Evolutionary conservation across 495 filamentous ascomycete species (phyloP).

Genomic region (Penicillium ucsense): DNA sequence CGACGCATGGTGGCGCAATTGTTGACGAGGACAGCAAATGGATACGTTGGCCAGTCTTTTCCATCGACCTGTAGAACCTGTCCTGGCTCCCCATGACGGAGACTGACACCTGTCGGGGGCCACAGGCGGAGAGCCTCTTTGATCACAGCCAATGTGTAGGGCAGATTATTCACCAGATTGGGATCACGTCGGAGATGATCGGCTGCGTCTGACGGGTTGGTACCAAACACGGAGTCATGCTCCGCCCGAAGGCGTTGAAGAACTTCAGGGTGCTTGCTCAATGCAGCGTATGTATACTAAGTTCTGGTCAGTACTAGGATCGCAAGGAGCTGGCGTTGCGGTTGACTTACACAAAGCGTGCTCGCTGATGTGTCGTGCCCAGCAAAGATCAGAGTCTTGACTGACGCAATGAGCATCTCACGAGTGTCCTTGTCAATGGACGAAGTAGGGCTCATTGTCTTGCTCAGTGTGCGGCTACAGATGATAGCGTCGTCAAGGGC

Average conservation of each 20-base stretch:
- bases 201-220: not conserved
- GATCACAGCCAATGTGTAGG: not conserved
- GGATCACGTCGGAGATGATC: not conserved
- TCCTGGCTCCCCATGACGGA: not conserved
- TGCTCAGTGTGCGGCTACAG: too few species aligned
- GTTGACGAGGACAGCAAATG: not conserved
- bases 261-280: not conserved
- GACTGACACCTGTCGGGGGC: not conserved
- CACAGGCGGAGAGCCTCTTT: not conserved
- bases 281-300: not conserved
- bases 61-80: not conserved
- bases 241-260: not conserved
- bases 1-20: not conserved
- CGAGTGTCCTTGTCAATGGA: too few species aligned
- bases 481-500: too few species aligned
- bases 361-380: not conserved
- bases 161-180: not conserved
- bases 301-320: too few species aligned
- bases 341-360: not conserved
- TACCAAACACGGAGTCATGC: not conserved
- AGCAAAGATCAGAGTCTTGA: not conserved
- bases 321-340: too few species aligned
- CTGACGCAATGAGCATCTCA: too few species aligned
- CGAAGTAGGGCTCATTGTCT: too few species aligned
- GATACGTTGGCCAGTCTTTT: not conserved